A percentile compares a stretch with the other conserved stretches of the same genome.
These are phyloP conservation scores for Salix arbutifolia DNA, from an alignment of 345 rosid genomes.

Conservation along the genomic window DNA sequence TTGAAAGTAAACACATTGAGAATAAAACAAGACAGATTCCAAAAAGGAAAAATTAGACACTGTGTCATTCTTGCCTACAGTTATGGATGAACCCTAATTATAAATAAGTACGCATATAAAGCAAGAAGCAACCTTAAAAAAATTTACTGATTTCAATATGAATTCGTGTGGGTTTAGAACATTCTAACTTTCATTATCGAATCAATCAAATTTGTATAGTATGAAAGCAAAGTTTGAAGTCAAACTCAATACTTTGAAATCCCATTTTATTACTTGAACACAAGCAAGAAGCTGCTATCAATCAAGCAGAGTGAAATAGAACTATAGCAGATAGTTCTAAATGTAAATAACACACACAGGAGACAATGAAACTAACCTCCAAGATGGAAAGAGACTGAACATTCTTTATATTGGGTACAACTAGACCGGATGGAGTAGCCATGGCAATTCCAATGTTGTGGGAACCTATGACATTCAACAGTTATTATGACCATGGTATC, in stretches of 20 bases:
- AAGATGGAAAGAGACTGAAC: conserved; percentile 70
- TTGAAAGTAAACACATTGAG: not conserved
- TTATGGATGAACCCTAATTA: not conserved
- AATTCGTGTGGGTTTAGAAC: not conserved
- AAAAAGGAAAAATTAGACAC: not conserved
- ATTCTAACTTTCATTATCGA: not conserved
- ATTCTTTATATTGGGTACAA: conserved; percentile 90
- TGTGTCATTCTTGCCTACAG: not conserved
- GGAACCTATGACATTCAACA: conserved; percentile 46
- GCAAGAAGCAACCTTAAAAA: not conserved
- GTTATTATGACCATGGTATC: not conserved
- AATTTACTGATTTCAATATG: not conserved
- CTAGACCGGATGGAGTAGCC: conserved; percentile 85
- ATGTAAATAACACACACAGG: not conserved
- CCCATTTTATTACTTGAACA: not conserved
- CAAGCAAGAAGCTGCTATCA: not conserved
- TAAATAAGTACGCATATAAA: not conserved
- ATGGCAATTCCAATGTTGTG: conserved; percentile 95
- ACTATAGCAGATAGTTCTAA: not conserved
- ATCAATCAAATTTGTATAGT: not conserved
- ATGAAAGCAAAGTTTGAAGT: not conserved
- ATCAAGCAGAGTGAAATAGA: not conserved
- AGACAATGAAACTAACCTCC: conserved; percentile 43
- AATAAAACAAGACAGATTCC: not conserved
- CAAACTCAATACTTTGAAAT: not conserved